Evolutionary conservation across 1,284 basidiomycete species (phyloP).

Genomic region (Ganoderma leucocontextum): DNA sequence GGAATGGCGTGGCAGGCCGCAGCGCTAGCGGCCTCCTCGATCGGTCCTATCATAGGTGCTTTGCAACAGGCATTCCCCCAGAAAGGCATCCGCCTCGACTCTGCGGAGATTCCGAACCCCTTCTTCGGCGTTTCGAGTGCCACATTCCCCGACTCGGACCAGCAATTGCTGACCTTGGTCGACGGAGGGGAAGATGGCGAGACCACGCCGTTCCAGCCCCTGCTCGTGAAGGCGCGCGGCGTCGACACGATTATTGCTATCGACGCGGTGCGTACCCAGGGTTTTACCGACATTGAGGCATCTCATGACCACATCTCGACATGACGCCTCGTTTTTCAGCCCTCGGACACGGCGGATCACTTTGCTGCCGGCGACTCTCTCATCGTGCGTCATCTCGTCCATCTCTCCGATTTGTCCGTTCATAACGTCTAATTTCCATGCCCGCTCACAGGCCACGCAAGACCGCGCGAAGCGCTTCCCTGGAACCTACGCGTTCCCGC

Average conservation of each 20-base stretch:
- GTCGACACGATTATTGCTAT: constrained; percentile 32
- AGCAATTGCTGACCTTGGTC: constrained; percentile 45
- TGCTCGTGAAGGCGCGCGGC: constrained; percentile 32
- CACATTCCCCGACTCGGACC: constrained; percentile 48
- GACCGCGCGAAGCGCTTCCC: constrained; percentile 49
- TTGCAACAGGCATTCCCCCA: constrained; percentile 21
- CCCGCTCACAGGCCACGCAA: constrained; percentile 44
- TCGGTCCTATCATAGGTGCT: constrained; percentile 23
- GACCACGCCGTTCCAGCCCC: constrained; percentile 29
- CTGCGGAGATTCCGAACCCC: constrained; percentile 49
- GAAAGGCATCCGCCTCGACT: constrained; percentile 24
- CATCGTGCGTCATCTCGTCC: constrained; percentile 44
- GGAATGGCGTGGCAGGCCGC: constrained; percentile 18
- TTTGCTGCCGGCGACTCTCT: constrained; percentile 51
- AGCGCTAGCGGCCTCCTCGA: constrained; percentile 32
- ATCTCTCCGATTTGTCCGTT: neutral
- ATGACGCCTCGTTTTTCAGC: neutral
- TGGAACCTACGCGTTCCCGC: constrained; percentile 51
- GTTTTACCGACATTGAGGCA: neutral
- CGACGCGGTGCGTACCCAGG: constrained; percentile 25
- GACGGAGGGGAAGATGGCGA: constrained; percentile 37
- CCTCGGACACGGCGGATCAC: constrained; percentile 40
- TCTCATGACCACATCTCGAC: neutral
- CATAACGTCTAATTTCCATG: neutral
- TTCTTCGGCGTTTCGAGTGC: constrained; percentile 49